Base-by-base conservation (phyloP, 495 filamentous ascomycete species). In the Immersiella caudata region DNA sequence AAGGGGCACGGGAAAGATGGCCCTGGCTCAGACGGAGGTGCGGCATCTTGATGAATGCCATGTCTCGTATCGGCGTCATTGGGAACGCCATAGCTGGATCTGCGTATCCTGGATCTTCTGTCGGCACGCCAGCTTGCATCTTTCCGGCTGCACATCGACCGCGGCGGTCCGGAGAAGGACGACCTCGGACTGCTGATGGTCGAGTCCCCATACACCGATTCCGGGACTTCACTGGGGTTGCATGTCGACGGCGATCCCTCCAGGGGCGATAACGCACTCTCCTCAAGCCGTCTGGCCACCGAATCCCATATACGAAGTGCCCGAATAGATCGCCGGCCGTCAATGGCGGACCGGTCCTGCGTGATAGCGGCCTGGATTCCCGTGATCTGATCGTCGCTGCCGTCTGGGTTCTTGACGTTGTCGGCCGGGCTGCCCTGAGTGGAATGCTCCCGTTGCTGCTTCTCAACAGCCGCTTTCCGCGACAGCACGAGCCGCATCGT, bases 1-100 rank as follows among this genome's bases (percentile, higher is more conserved):
- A 75, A 79, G 21, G 78, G 78, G 40, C 78, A 79, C 0, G 73
- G 69, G 56, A 74, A 77, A 24, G 25, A 9, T 0, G 24, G 18
- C 21, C 8, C 12, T 7, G 33, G 11, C 59, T 46, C 40, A 8
- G 29, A 8, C 29, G 8, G 29, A 3, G 40, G 11, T 46, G 40
- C 40, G 11, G 11, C 16, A 46, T 46, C 40, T 14, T 12, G 40
- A 4, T 5, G 8, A 21, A 9, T 40, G 9, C 22, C 36, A 33
- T 16, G 29, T 20, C 22, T 40, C 29, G 33, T 2, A 4, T 16
- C 59, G 20, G 36, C 35, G 18, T n/a, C 24, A 18, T n/a, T 62
- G 59, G 59, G 36, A 14, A 24, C 59, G 3, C 59, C 14, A 50
- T 35, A 40, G 14, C 59, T 46, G 4, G 8, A 25, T 25, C 59